Evolutionary conservation across 768 basidiomycete genomes (phyloP).

Genomic region (Hypholoma sublateritium): DNA sequence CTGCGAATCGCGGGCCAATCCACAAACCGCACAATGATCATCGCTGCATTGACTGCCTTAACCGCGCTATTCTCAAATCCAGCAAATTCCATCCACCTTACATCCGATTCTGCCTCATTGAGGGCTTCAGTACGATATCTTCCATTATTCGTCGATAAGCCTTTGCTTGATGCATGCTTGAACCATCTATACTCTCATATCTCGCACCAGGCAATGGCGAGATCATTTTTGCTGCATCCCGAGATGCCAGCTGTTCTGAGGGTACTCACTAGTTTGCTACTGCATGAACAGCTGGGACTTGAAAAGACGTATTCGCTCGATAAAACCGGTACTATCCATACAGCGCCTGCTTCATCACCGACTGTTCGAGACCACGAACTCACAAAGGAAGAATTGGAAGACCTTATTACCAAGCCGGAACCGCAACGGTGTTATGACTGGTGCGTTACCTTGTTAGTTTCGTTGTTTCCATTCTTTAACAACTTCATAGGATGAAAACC

Average conservation of each 20-base stretch:
- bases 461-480: background rate
- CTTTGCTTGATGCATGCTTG: constrained; percentile 66
- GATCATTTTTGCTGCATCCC: constrained; percentile 70
- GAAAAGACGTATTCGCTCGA: constrained; percentile 67
- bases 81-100: constrained; percentile 53
- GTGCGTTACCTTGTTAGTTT: constrained; percentile 35
- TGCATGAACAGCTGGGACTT: constrained; percentile 59
- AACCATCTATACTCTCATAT: constrained; percentile 78
- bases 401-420: constrained; percentile 57
- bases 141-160: constrained; percentile 69
- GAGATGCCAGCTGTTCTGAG: constrained; percentile 71
- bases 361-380: constrained; percentile 62
- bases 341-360: constrained; percentile 51
- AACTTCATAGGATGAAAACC: constrained; percentile 77
- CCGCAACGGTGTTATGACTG: constrained; percentile 85
- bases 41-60: constrained; percentile 61
- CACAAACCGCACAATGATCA: constrained; percentile 74
- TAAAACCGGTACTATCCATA: constrained; percentile 58
- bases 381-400: constrained; percentile 66
- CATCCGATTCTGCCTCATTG: constrained; percentile 57
- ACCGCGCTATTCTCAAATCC: constrained; percentile 63
- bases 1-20: constrained; percentile 55
- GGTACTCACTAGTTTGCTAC: constrained; percentile 63
- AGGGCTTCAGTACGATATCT: constrained; percentile 67
- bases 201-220: constrained; percentile 72